Evolutionary conservation across 2,329 filamentous ascomycete species (phyloP).

Genomic region (Microthyrium microscopicum): DNA sequence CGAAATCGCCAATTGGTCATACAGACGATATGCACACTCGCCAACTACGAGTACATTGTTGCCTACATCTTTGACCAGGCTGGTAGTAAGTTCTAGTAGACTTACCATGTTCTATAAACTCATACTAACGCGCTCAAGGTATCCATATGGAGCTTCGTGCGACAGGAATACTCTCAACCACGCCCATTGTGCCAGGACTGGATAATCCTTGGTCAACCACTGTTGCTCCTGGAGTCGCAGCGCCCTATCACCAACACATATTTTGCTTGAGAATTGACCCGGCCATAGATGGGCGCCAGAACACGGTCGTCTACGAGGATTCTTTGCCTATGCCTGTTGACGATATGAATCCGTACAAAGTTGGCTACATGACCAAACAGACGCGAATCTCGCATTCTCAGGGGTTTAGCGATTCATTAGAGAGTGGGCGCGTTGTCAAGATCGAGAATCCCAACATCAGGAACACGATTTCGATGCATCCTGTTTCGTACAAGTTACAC

Average conservation of each 20-base stretch:
- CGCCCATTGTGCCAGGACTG: constrained; percentile 32
- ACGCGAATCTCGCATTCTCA: no score
- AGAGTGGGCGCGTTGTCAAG: constrained; percentile 35
- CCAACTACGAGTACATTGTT: constrained; percentile 57
- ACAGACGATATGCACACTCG: constrained; percentile 51
- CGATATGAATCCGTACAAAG: constrained; percentile 43
- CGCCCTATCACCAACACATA: constrained; percentile 55
- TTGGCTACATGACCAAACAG: constrained; percentile 37
- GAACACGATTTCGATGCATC: constrained; percentile 29
- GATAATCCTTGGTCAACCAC: constrained; percentile 38
- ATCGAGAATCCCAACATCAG: constrained; percentile 31
- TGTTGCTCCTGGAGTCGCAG: constrained; percentile 46
- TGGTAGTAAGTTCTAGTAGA: constrained; percentile 38
- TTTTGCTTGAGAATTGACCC: constrained; percentile 51
- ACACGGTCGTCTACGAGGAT: constrained; percentile 38
- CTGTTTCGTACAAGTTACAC: constrained; percentile 31
- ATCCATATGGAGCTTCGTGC: constrained; percentile 27
- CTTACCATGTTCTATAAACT: background rate
- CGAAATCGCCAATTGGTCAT: constrained; percentile 46
- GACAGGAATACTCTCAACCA: constrained; percentile 45
- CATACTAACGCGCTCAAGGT: background rate
- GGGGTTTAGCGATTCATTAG: background rate
- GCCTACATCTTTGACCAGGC: constrained; percentile 48
- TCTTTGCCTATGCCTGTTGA: constrained; percentile 32
- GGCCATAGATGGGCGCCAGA: constrained; percentile 39